phyloP scores from a whole-genome alignment of 78 protist genomes.

The Planoprotostelium fungivorum region DNA sequence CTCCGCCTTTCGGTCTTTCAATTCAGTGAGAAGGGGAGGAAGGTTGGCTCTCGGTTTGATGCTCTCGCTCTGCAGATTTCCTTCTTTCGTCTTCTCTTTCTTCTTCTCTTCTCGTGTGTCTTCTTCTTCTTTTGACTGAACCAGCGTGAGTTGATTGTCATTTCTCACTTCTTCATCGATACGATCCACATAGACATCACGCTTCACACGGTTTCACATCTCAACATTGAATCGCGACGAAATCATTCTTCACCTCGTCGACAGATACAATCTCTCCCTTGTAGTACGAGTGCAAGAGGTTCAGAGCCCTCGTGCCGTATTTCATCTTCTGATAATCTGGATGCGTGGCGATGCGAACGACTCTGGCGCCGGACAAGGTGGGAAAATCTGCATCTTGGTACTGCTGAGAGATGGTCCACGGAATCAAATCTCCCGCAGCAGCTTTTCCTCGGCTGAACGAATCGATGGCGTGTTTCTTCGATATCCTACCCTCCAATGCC shows the following conservation, averaged over 20 bases:
- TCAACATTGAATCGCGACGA: not conserved
- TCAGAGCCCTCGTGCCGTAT: slow-evolving; percentile 91
- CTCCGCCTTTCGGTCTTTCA: slow-evolving; percentile 75
- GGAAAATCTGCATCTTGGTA: slow-evolving; percentile 90
- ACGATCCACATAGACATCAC: not conserved
- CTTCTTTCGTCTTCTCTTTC: not conserved
- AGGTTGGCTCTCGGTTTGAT: slow-evolving; percentile 54
- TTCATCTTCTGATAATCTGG: slow-evolving; percentile 93
- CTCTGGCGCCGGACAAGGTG: slow-evolving; percentile 91
- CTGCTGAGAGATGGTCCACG: slow-evolving; percentile 97
- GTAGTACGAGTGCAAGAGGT: slow-evolving; percentile 78
- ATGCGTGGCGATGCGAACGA: slow-evolving; percentile 97
- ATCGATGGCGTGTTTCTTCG: slow-evolving; percentile 38
- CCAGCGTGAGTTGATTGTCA: not conserved
- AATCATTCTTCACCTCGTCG: not conserved
- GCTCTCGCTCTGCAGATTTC: slow-evolving; percentile 14
- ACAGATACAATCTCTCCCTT: slow-evolving; percentile 53
- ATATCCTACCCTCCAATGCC: slow-evolving; percentile 89
- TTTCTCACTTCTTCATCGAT: not conserved
- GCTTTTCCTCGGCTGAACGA: slow-evolving; percentile 74
- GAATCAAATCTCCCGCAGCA: slow-evolving; percentile 96
- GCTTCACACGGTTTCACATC: not conserved
- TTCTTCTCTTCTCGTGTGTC: not conserved
- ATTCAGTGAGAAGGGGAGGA: slow-evolving; percentile 80
- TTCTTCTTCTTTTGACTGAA: not conserved